Evolutionary conservation across 1,284 basidiomycete genomes (phyloP).

Genomic region (Ustilago loliicola): DNA sequence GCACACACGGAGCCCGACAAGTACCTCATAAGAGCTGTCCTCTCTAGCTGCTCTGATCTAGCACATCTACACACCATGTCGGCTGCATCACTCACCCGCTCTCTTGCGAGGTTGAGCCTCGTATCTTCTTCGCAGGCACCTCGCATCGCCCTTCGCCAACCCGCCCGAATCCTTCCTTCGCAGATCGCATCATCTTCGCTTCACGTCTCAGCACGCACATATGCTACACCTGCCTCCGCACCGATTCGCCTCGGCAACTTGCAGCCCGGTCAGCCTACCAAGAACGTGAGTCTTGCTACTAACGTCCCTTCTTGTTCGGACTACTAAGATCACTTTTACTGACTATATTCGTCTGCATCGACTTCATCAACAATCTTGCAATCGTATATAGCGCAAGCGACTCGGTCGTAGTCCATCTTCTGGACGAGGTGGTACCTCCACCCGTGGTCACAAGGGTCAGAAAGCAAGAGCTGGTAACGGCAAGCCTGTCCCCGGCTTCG

Average conservation of each 20-base stretch:
- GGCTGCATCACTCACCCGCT: conserved; percentile 40
- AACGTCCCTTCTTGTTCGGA: not conserved
- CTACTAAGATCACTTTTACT: not conserved
- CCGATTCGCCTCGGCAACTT: conserved; percentile 48
- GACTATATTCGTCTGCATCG: not conserved
- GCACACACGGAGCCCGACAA: not conserved
- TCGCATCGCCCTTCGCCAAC: conserved; percentile 17
- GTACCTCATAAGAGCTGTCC: no score
- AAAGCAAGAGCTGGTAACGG: conserved; percentile 91
- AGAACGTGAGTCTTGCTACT: conserved; percentile 27
- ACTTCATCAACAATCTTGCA: not conserved
- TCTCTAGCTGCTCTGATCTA: no score
- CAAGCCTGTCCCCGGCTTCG: conserved; percentile 83
- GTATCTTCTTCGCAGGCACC: conserved; percentile 28
- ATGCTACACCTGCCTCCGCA: conserved; percentile 36
- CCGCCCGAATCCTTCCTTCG: conserved; percentile 17
- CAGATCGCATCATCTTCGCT: conserved; percentile 21
- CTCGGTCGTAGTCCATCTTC: conserved; percentile 93
- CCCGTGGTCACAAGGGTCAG: conserved; percentile 95
- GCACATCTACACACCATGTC: conserved; percentile 20
- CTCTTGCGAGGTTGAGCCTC: conserved; percentile 34
- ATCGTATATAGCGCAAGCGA: conserved; percentile 80
- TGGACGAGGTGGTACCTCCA: conserved; percentile 89
- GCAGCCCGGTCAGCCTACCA: conserved; percentile 48
- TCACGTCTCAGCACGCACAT: conserved; percentile 20